Evolutionary conservation across 2,329 filamentous ascomycete genomes (phyloP), one percentile per base, ranked within the genome.

Genomic region (Calonectria henricotiae): DNA sequence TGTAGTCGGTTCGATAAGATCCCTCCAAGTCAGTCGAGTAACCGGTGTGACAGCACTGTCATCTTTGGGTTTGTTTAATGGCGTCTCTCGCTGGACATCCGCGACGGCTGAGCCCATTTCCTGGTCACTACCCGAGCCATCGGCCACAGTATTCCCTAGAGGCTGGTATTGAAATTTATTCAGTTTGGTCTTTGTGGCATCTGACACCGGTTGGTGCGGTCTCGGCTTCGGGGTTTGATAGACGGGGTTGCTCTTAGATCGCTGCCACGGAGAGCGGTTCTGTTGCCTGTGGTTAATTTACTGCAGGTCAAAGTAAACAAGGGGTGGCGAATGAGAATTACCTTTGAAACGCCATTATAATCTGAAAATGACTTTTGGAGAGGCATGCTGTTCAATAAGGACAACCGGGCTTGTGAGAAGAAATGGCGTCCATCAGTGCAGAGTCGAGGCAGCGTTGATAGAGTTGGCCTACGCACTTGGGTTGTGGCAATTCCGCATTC

Each of bases 141-240:
- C 74, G 27, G 73, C 49, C 17, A 47, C 43, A 8, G 68, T 58
- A 23, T 75, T 76, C 15, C 76, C 73, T 30, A 74, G 67, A 1
- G 76, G 71, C 8, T 82, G 79, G 15, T 85, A 83, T 62, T 85
- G 83, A 72, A 90, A 91, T 67, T 89, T 88, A 77, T 86, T 88
- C 37, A 92, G 84, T 76, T 91, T 92, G 72, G 83, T 88, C 77
- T 89, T 91, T 12, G 90, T 90, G 9, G 84, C 84, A 37, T 88
- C 85, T 44, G 90, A 91, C 13, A 90, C 84, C 20, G 87, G 85
- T 37, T 85, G 82, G 7, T 86, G 79, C 44, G 85, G 79, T 43
- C 80, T 82, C 12, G 82, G 63, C 39, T 76, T 81, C 43, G 80
- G 81, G 23, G 79, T 79, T 67, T 82, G 78, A 46, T 80, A 81